A percentile compares a stretch with the other conserved stretches of the same genome.
Evolutionary conservation across 495 filamentous ascomycete genomes (phyloP).

Genomic region (Lasiosphaeris hirsuta): DNA sequence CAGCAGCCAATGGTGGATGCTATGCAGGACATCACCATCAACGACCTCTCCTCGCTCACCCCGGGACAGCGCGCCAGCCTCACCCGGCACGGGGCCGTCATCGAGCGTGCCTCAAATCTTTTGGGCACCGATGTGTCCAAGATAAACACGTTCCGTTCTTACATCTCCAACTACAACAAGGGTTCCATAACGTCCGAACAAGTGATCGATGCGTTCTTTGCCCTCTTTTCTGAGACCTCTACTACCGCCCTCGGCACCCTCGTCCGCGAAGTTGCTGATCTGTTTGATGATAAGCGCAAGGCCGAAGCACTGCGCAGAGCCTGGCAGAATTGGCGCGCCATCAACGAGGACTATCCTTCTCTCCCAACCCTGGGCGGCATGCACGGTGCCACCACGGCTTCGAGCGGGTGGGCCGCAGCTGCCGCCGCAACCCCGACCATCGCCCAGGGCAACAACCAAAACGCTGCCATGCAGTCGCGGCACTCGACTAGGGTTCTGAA

Average conservation of each 20-base stretch:
- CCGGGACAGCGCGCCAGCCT: slow-evolving; percentile 77
- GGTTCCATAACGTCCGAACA: slow-evolving; percentile 64
- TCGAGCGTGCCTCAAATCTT: slow-evolving; percentile 78
- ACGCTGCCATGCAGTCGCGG: slow-evolving; percentile 29
- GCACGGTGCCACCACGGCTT: slow-evolving; percentile 44
- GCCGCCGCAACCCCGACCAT: slow-evolving; percentile 41
- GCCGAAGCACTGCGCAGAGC: slow-evolving; percentile 67
- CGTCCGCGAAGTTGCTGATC: slow-evolving; percentile 86
- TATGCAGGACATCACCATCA: slow-evolving; percentile 39
- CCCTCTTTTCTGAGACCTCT: slow-evolving; percentile 73
- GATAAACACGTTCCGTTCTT: slow-evolving; percentile 67
- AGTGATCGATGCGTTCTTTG: slow-evolving; percentile 75
- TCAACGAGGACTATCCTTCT: slow-evolving; percentile 94
- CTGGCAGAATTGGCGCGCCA: slow-evolving; percentile 92
- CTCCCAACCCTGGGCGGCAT: slow-evolving; percentile 70
- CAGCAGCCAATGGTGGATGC: slow-evolving; percentile 28
- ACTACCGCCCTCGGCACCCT: slow-evolving; percentile 80
- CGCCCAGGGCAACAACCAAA: not conserved
- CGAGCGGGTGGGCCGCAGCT: slow-evolving; percentile 50
- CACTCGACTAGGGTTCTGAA: slow-evolving; percentile 45
- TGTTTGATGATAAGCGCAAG: slow-evolving; percentile 81
- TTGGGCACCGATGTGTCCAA: slow-evolving; percentile 71
- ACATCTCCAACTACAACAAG: slow-evolving; percentile 71
- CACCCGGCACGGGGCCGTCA: slow-evolving; percentile 72
- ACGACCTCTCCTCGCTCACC: slow-evolving; percentile 46